A percentile compares a stretch with the other conserved stretches of the same genome.
These are phyloP conservation scores for Rosa multiflora DNA, from an alignment of 306 rosid species.

Conservation along the genomic window DNA sequence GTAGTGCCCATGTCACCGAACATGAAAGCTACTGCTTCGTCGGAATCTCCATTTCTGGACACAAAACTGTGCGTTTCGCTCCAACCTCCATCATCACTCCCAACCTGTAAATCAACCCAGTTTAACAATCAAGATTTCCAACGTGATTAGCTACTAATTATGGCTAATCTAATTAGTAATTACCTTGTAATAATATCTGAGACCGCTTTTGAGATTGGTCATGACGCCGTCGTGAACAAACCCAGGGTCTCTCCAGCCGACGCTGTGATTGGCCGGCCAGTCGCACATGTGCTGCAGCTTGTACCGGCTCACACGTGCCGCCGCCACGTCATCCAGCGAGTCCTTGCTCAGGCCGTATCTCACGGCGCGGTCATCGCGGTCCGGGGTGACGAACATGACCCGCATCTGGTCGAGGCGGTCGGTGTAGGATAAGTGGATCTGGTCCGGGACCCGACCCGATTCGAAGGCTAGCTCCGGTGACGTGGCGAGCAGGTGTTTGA, in stretches of 20 bases:
- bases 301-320: slow-evolving; percentile 61
- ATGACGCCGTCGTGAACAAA: slow-evolving; percentile 69
- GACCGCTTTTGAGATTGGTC: slow-evolving; percentile 59
- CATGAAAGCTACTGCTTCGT: slow-evolving; percentile 78
- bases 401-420: slow-evolving; percentile 63
- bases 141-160: background rate
- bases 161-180: background rate
- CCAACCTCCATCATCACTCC: slow-evolving; percentile 83
- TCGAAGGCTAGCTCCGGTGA: slow-evolving; percentile 46
- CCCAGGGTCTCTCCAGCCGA: slow-evolving; percentile 96
- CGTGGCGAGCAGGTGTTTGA: slow-evolving; percentile 46
- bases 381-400: slow-evolving; percentile 68
- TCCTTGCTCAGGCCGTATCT: slow-evolving; percentile 49
- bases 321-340: slow-evolving; percentile 34
- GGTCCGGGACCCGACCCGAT: slow-evolving; percentile 56
- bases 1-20: slow-evolving; percentile 94
- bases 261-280: slow-evolving; percentile 62
- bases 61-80: slow-evolving; percentile 63
- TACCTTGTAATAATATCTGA: slow-evolving; percentile 71
- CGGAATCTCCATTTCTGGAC: slow-evolving; percentile 59
- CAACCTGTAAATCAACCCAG: slow-evolving; percentile 48
- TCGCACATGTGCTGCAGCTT: slow-evolving; percentile 84
- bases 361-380: slow-evolving; percentile 41
- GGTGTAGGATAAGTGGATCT: slow-evolving; percentile 74
- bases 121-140: background rate